phyloP scores from a whole-genome alignment of 140 eudicot species.

The Ambrosia hybrid region DNA sequence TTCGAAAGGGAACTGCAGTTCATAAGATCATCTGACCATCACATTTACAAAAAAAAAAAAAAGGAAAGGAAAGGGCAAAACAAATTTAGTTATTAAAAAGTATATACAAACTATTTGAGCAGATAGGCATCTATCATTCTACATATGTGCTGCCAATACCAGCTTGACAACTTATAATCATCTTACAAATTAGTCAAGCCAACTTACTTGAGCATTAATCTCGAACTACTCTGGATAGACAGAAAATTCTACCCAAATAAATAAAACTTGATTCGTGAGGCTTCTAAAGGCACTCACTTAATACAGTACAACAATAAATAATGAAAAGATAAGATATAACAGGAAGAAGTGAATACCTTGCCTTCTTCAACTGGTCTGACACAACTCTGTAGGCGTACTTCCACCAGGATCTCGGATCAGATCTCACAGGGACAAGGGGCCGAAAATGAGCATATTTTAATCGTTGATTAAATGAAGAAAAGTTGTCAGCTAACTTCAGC shows the following conservation, averaged over 20 bases:
- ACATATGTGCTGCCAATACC: constrained; percentile 20
- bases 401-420: constrained; percentile 95
- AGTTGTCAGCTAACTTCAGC: constrained; percentile 89
- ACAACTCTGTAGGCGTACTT: constrained; percentile 71
- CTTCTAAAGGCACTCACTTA: constrained; percentile 13
- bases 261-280: constrained; percentile 2
- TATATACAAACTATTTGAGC: background rate
- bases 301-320: background rate
- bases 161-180: constrained; percentile 15
- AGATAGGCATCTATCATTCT: constrained; percentile 12
- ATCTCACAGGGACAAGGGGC: constrained; percentile 71
- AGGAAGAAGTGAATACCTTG: constrained; percentile 52
- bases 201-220: constrained; percentile 21
- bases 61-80: background rate
- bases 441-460: constrained; percentile 85
- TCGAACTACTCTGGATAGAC: constrained; percentile 6
- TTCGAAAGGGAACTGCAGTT: background rate
- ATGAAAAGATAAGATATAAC: constrained; percentile 7
- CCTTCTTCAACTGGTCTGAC: constrained; percentile 80
- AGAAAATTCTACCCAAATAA: constrained; percentile 10
- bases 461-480: constrained; percentile 86
- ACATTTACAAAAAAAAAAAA: constrained; percentile 10
- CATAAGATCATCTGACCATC: constrained; percentile 18
- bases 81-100: background rate
- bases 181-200: constrained; percentile 25